A percentile compares a stretch with the other conserved stretches of the same genome.
Conservation (phyloP, 2,329 filamentous ascomycete genomes). For the Pyrenochaeta sp. region DNA sequence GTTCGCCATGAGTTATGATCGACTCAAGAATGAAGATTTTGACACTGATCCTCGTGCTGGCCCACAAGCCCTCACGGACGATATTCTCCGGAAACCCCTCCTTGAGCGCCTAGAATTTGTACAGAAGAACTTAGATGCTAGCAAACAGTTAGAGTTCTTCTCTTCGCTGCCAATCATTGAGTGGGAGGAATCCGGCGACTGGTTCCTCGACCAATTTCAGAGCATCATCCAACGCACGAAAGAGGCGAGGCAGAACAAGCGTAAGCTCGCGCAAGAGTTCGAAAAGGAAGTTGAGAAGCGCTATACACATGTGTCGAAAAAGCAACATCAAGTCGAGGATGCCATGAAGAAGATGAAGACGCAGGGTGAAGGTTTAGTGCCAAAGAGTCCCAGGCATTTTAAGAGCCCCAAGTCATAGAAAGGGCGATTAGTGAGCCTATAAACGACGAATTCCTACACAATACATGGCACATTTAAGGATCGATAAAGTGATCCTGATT, state of each 20-base stretch:
- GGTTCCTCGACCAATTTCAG: constrained; percentile 65
- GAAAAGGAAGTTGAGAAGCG: constrained; percentile 64
- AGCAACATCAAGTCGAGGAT: constrained; percentile 58
- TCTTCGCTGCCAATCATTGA: constrained; percentile 60
- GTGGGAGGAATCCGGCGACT: constrained; percentile 70
- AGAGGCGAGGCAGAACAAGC: constrained; percentile 61
- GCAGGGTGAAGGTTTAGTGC: constrained; percentile 62
- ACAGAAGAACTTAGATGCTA: constrained; percentile 26
- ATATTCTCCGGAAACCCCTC: constrained; percentile 38
- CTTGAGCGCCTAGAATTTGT: constrained; percentile 39
- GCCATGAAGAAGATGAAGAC: constrained; percentile 63
- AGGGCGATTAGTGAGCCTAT: background rate
- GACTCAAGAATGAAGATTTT: constrained; percentile 61
- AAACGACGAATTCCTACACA: background rate
- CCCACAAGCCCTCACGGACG: constrained; percentile 23
- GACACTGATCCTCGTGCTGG: constrained; percentile 47
- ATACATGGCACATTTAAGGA: background rate
- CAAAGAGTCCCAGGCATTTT: constrained; percentile 48
- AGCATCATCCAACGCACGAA: constrained; percentile 61
- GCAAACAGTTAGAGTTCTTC: constrained; percentile 61
- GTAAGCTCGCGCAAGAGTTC: constrained; percentile 61
- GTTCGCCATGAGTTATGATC: constrained; percentile 55
- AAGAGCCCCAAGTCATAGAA: constrained; percentile 27
- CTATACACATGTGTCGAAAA: constrained; percentile 60
- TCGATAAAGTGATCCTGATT: background rate